Conservation (phyloP, 768 basidiomycete genomes). For the Phaeolepiota aurea region DNA sequence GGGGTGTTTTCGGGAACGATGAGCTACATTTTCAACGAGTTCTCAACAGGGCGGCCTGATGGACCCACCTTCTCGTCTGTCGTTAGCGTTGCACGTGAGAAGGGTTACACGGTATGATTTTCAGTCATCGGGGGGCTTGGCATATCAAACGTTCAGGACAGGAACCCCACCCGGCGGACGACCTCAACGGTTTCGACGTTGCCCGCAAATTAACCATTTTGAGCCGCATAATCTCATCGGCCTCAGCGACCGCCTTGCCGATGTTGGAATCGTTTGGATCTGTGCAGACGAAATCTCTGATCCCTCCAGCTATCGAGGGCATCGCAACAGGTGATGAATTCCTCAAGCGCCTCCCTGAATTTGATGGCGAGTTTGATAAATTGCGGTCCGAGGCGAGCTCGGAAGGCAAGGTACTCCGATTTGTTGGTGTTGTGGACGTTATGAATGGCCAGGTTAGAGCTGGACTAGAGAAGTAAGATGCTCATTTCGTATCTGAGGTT, state of each 20-base stretch:
- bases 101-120: constrained; percentile 81
- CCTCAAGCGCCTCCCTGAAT: constrained; percentile 68
- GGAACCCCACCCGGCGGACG: constrained; percentile 98
- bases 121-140: neutral
- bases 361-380: constrained; percentile 70
- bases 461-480: constrained; percentile 77
- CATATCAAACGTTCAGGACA: constrained; percentile 17
- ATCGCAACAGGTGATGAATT: constrained; percentile 77
- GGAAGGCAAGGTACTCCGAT: constrained; percentile 83
- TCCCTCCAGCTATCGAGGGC: constrained; percentile 65
- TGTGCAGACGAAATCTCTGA: constrained; percentile 78
- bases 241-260: constrained; percentile 27
- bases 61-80: constrained; percentile 83
- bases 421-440: constrained; percentile 91
- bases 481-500: neutral
- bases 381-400: constrained; percentile 70
- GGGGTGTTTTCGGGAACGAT: constrained; percentile 97
- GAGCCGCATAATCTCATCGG: constrained; percentile 61
- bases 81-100: constrained; percentile 79
- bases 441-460: constrained; percentile 67
- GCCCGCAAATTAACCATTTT: constrained; percentile 96
- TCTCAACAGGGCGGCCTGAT: constrained; percentile 61
- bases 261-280: constrained; percentile 73
- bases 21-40: constrained; percentile 98
- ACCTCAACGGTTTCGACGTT: constrained; percentile 94